Percentiles rank a stretch among this genome's conserved stretches.
phyloP scores from a whole-genome alignment of 495 filamentous ascomycete genomes.

The Bathelium albidoporum region DNA sequence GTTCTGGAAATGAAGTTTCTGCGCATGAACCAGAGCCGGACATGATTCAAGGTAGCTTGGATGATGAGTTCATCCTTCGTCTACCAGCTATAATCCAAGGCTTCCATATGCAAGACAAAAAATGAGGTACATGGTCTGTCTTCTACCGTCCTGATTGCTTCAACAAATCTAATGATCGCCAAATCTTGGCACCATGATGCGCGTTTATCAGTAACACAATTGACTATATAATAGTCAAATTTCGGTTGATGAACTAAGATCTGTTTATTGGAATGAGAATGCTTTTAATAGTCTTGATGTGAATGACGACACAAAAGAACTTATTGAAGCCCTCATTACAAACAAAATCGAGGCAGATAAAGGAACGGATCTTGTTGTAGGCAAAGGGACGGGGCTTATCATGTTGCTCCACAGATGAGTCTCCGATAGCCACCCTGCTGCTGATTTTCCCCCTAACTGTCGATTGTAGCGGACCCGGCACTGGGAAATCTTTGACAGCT shows the following conservation, averaged over 20 bases:
- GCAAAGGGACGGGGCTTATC: constrained; percentile 19
- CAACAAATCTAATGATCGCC: too few relatives aligned
- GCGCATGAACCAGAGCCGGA: background rate
- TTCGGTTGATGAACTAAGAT: too few relatives aligned
- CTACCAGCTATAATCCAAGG: background rate
- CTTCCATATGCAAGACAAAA: background rate
- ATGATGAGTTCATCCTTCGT: background rate
- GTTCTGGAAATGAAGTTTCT: background rate
- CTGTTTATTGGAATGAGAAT: constrained; percentile 11
- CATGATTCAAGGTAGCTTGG: background rate
- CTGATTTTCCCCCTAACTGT: background rate
- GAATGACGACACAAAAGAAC: constrained; percentile 6
- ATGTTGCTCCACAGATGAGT: constrained; percentile 15
- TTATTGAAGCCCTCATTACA: constrained; percentile 12
- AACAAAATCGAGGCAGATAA: background rate
- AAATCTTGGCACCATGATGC: too few relatives aligned
- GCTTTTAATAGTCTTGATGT: constrained; percentile 17
- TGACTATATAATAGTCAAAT: too few relatives aligned
- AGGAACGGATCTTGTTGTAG: constrained; percentile 15
- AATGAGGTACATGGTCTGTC: background rate
- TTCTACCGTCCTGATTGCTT: background rate
- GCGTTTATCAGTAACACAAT: too few relatives aligned
- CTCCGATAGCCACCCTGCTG: constrained; percentile 1
- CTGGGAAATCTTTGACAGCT: constrained; percentile 14
- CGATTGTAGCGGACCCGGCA: background rate